Conservation (phyloP, 768 basidiomycete genomes). For the Lactarius pseudohatsudake region DNA sequence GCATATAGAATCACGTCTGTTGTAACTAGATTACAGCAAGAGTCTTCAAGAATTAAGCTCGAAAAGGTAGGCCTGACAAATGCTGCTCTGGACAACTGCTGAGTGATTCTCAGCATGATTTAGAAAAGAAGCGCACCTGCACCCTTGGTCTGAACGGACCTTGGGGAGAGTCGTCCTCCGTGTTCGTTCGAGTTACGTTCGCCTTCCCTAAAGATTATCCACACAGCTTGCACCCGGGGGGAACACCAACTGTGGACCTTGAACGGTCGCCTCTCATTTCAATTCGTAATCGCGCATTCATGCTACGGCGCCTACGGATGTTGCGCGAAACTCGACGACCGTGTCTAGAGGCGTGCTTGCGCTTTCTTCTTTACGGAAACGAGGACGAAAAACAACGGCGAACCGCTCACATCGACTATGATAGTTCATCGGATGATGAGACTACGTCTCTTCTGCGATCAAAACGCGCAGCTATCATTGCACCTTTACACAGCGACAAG, state of each 20-base stretch:
- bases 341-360: conserved; percentile 79
- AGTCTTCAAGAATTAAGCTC: conserved; percentile 69
- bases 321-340: conserved; percentile 75
- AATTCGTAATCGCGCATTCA: conserved; percentile 70
- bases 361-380: conserved; percentile 73
- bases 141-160: conserved; percentile 87
- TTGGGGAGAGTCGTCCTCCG: conserved; percentile 84
- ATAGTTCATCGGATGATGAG: conserved; percentile 68
- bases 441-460: conserved; percentile 38
- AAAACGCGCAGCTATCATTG: conserved; percentile 51
- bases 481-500: conserved; percentile 62
- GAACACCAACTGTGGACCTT: conserved; percentile 74
- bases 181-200: conserved; percentile 87
- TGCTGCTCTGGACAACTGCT: not conserved
- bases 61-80: conserved; percentile 60
- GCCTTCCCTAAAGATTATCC: conserved; percentile 87
- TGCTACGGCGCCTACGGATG: conserved; percentile 71
- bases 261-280: conserved; percentile 83
- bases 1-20: conserved; percentile 68
- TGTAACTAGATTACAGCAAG: conserved; percentile 53
- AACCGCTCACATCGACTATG: conserved; percentile 48
- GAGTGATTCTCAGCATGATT: conserved; percentile 50
- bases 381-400: conserved; percentile 52
- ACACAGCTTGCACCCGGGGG: conserved; percentile 55
- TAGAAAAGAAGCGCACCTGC: conserved; percentile 72